These are phyloP conservation scores for Tuber calosporum DNA, from an alignment of 495 filamentous ascomycete species.

Conservation along the genomic window DNA sequence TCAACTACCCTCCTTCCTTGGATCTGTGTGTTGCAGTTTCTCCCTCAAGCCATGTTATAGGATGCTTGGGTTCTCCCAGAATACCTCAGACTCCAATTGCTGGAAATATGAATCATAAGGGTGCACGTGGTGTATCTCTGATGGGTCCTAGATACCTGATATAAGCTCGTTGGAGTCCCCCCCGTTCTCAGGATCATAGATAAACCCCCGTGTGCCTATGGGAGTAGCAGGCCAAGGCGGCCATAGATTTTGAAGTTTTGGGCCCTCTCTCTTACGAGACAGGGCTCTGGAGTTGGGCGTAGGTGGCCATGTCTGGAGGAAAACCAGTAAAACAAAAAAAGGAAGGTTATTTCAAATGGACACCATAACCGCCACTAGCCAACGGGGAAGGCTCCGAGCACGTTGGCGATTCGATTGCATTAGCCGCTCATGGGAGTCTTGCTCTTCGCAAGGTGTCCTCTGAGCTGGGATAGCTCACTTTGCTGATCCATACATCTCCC, in stretches of 20 bases:
- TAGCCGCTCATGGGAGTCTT: background rate
- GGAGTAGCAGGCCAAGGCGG: background rate
- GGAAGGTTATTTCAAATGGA: background rate
- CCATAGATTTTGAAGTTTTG: background rate
- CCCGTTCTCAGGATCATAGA: background rate
- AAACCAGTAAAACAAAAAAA: background rate
- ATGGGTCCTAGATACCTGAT: background rate
- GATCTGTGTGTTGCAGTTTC: background rate
- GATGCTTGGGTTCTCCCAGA: background rate
- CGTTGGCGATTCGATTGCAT: background rate
- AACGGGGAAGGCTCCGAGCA: background rate
- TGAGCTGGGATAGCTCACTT: background rate
- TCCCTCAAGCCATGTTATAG: background rate
- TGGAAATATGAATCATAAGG: background rate
- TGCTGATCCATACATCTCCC: background rate
- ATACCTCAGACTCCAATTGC: background rate
- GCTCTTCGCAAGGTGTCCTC: background rate
- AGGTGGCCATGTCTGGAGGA: background rate
- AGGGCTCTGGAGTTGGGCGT: background rate
- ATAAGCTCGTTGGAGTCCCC: background rate
- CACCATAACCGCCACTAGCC: background rate
- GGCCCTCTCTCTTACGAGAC: background rate
- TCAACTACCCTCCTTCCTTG: background rate
- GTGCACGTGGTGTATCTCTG: background rate
- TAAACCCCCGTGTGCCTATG: background rate